Base-by-base conservation (phyloP, 371 early-diverging fungal genomes). In the Mucor plumbeus region DNA sequence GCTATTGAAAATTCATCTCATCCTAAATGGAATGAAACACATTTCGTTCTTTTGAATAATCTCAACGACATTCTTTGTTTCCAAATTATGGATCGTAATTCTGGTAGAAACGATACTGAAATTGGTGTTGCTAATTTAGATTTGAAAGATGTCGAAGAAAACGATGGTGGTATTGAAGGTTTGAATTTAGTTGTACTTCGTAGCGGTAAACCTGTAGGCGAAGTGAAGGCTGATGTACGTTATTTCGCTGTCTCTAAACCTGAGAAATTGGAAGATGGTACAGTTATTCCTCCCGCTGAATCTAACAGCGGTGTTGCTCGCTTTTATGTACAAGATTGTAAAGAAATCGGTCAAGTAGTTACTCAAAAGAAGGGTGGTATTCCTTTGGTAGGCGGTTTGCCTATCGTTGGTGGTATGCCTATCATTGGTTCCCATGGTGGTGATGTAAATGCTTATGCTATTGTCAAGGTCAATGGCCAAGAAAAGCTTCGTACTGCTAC, bases 81-180 rank as follows among this genome's bases (percentile, higher is more conserved):
- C 35, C 40, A 64, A 35, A 39, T 78, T 50, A 68, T 67, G 71
- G 76, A 75, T 41, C 61, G 72, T 9, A 78, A 76, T 31, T 38
- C 73, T 7, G 74, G 74, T 14, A 60, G 75, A 41, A 70, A 65
- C 13, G 79, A 78, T 61, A 54, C 58, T 21, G 67, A 73, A 19
- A 35, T 78, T 4, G 79, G 79, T 77, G 78, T 90, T 38, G 85
- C 82, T 50, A 75, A 71, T 54, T 75, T 86, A 47, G 79, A 83
- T 47, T 47, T 86, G 40, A 80, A 80, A 41, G 69, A 83, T 7
- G 71, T 90, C 14, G 75, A 81, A 38, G 86, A 88, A 65, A 64
- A 53, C 7, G 35, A 71, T 10, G 59, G 69, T 13, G 62, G 56
- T 10, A 64, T 78, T 5, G 78, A 78, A 59, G 78, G 76, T 31